These are phyloP conservation scores for Tolypocladium inflatum DNA, from an alignment of 2,329 filamentous ascomycete species.

Conservation along the genomic window DNA sequence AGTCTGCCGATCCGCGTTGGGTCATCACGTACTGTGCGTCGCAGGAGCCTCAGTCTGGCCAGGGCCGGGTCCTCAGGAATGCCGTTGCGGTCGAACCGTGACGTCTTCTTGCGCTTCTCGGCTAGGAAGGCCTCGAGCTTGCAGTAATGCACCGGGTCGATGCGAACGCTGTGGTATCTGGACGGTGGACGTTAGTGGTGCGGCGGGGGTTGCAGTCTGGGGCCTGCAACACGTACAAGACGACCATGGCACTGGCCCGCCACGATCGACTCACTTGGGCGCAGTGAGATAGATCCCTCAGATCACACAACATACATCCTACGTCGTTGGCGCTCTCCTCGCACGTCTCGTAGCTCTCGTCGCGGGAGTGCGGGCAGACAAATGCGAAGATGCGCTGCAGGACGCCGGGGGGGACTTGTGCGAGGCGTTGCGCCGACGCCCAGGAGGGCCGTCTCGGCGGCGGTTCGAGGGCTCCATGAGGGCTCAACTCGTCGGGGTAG, in stretches of 20 bases:
- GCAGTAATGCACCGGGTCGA: slow-evolving; percentile 93
- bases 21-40: slow-evolving; percentile 73
- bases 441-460: slow-evolving; percentile 26
- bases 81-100: slow-evolving; percentile 65
- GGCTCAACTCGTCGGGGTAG: slow-evolving; percentile 19
- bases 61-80: slow-evolving; percentile 73
- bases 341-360: slow-evolving; percentile 71
- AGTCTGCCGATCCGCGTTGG: slow-evolving; percentile 55
- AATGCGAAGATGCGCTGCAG: slow-evolving; percentile 69
- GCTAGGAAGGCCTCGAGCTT: slow-evolving; percentile 73
- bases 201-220: not conserved
- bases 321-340: slow-evolving; percentile 72
- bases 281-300: slow-evolving; percentile 78
- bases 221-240: slow-evolving; percentile 46
- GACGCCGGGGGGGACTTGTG: slow-evolving; percentile 55
- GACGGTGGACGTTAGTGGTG: not conserved
- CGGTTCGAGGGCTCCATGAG: slow-evolving; percentile 13
- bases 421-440: slow-evolving; percentile 33
- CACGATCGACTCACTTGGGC: slow-evolving; percentile 66
- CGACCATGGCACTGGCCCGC: slow-evolving; percentile 41
- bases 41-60: slow-evolving; percentile 67
- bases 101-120: slow-evolving; percentile 66
- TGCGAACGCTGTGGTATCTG: slow-evolving; percentile 82
- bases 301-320: slow-evolving; percentile 87
- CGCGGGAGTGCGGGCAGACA: slow-evolving; percentile 73